A percentile compares a stretch with the other conserved stretches of the same genome.
These are phyloP conservation scores for Pseudogymnoascus sp. DNA, from an alignment of 2,329 filamentous ascomycete species.

Conservation along the genomic window DNA sequence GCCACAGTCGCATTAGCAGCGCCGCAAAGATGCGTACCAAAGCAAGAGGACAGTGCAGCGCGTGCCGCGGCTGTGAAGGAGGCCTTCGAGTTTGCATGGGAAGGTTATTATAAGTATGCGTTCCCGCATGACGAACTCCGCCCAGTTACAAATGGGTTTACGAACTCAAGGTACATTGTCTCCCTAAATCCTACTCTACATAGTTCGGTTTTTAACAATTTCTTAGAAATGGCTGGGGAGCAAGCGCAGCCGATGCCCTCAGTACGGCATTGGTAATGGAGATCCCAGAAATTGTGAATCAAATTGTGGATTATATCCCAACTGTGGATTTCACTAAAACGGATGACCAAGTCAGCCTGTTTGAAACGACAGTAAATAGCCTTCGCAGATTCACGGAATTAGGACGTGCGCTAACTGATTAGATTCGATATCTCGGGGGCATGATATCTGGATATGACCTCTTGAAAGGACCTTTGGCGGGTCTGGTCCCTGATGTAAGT, in stretches of 20 bases:
- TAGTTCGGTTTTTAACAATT: slow-evolving; percentile 12
- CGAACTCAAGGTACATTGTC: slow-evolving; percentile 58
- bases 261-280: slow-evolving; percentile 75
- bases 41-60: slow-evolving; percentile 7
- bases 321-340: slow-evolving; percentile 64
- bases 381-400: slow-evolving; percentile 40
- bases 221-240: slow-evolving; percentile 73
- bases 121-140: slow-evolving; percentile 71
- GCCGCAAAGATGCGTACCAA: background rate
- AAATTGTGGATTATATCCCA: slow-evolving; percentile 65
- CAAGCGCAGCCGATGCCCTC: slow-evolving; percentile 73
- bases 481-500: slow-evolving; percentile 38
- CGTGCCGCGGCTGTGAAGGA: slow-evolving; percentile 56
- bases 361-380: slow-evolving; percentile 88
- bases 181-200: background rate
- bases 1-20: background rate
- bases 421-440: slow-evolving; percentile 75
- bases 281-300: slow-evolving; percentile 56
- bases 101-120: slow-evolving; percentile 65
- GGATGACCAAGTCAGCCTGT: slow-evolving; percentile 58
- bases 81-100: slow-evolving; percentile 64
- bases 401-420: background rate
- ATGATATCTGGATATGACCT: slow-evolving; percentile 68
- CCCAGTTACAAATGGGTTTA: slow-evolving; percentile 57
- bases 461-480: slow-evolving; percentile 56